Percentiles rank a stretch among this genome's conserved stretches.
These are phyloP conservation scores for Calonectria hongkongensis DNA, from an alignment of 2,329 filamentous ascomycete species.

Conservation along the genomic window DNA sequence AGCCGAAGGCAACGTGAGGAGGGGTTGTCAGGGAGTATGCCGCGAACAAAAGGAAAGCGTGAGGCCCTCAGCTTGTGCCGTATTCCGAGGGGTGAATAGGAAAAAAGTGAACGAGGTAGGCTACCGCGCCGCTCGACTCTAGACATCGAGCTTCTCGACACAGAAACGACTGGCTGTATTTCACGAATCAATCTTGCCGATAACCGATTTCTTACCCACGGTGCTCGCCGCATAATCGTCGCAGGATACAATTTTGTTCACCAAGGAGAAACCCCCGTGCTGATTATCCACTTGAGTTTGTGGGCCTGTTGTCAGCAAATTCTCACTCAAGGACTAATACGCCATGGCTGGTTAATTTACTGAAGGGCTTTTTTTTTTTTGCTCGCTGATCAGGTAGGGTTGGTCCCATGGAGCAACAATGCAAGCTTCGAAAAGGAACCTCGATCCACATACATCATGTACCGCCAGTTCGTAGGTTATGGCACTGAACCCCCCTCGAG, in stretches of 20 bases:
- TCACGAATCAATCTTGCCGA: not conserved
- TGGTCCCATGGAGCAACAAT: no score
- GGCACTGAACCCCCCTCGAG: no score
- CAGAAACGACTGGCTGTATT: not conserved
- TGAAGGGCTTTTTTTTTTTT: no score
- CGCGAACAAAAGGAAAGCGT: not conserved
- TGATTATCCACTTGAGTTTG: no score
- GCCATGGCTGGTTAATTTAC: no score
- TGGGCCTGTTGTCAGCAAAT: no score
- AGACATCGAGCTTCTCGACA: not conserved
- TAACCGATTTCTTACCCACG: not conserved
- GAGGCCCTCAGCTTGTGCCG: not conserved
- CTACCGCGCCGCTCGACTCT: not conserved
- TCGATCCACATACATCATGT: no score
- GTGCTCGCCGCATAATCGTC: not conserved
- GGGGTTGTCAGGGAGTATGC: not conserved
- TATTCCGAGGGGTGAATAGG: not conserved
- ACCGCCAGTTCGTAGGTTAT: no score
- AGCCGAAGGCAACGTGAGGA: constrained; percentile 11
- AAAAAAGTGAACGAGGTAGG: not conserved
- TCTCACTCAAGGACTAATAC: no score
- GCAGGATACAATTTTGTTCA: not conserved
- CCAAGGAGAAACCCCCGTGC: not conserved
- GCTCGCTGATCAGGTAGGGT: no score
- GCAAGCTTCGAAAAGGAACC: no score